Evolutionary conservation across 805 yeast species (phyloP).

Genomic region (Candida easanensis): DNA sequence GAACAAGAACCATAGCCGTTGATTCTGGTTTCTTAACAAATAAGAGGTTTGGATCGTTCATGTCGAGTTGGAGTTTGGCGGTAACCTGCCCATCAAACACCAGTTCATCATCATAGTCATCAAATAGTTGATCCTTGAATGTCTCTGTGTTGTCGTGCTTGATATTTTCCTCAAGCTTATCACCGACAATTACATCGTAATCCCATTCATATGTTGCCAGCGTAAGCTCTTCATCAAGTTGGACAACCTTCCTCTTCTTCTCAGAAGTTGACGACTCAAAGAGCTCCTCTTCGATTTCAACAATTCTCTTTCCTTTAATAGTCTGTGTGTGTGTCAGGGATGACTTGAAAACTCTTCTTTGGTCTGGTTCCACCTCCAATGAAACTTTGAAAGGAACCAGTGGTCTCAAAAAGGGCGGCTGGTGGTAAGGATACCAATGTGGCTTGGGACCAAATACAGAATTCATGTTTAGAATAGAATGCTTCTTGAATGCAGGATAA

Average conservation of each 20-base stretch:
- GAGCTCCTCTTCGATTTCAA: conserved; percentile 18
- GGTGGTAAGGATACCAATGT: conserved; percentile 49
- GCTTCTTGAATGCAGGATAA: conserved; percentile 61
- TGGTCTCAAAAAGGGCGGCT: conserved; percentile 31
- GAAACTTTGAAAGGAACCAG: conserved; percentile 56
- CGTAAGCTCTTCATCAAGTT: conserved; percentile 47
- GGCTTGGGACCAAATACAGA: conserved; percentile 64
- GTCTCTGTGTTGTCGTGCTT: conserved; percentile 2
- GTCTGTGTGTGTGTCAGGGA: conserved; percentile 16
- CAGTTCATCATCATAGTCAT: conserved; percentile 60
- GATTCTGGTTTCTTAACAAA: conserved; percentile 48
- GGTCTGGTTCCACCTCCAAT: conserved; percentile 64
- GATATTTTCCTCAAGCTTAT: conserved; percentile 17
- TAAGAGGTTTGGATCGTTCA: conserved; percentile 83
- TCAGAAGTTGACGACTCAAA: conserved; percentile 14
- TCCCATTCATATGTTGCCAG: conserved; percentile 80
- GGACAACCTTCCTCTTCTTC: conserved; percentile 14
- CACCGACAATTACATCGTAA: conserved; percentile 58
- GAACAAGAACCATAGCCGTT: conserved; percentile 31
- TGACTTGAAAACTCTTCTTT: conserved; percentile 48
- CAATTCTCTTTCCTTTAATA: conserved; percentile 15
- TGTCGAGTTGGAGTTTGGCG: conserved; percentile 54
- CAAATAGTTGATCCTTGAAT: conserved; percentile 20
- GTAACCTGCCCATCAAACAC: conserved; percentile 67
- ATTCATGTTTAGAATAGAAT: conserved; percentile 61